phyloP scores from a whole-genome alignment of 495 filamentous ascomycete genomes.

The Corynascus novoguineensis region DNA sequence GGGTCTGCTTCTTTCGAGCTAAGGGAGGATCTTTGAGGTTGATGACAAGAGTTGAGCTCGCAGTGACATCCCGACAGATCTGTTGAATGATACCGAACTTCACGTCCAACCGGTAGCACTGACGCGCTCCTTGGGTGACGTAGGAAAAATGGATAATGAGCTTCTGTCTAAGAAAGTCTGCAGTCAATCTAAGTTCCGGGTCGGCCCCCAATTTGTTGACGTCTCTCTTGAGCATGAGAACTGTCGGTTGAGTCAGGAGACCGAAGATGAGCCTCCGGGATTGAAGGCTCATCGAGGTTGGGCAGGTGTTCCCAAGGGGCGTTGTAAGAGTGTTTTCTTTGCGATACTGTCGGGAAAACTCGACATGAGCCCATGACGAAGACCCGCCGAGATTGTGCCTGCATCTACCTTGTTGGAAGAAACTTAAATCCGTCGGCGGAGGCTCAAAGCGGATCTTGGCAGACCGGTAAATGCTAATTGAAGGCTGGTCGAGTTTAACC shows the following conservation, averaged over 20 bases:
- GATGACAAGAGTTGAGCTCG: constrained; percentile 47
- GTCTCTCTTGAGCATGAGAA: constrained; percentile 48
- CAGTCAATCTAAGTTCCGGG: constrained; percentile 24
- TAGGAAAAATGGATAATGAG: constrained; percentile 37
- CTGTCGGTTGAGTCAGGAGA: constrained; percentile 38
- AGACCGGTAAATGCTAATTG: constrained; percentile 1
- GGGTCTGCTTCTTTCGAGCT: constrained; percentile 51
- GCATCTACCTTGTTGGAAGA: constrained; percentile 17
- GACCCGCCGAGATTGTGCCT: constrained; percentile 3
- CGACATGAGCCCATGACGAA: neutral
- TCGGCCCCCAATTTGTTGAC: constrained; percentile 7
- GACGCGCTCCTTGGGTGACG: neutral
- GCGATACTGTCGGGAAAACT: constrained; percentile 3
- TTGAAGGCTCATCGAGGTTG: constrained; percentile 25
- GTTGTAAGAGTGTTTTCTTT: constrained; percentile 17
- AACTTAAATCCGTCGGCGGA: constrained; percentile 26
- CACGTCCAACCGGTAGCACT: constrained; percentile 49
- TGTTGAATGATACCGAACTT: constrained; percentile 57
- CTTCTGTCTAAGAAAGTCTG: constrained; percentile 42
- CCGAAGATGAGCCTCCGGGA: constrained; percentile 48
- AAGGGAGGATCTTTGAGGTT: constrained; percentile 59
- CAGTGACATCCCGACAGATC: constrained; percentile 44
- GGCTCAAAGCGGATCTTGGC: constrained; percentile 37
- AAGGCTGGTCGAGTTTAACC: constrained; percentile 31
- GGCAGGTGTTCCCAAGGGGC: constrained; percentile 28